Evolutionary conservation across 331 rosid species (phyloP).

Genomic region (Rosa hybrid): DNA sequence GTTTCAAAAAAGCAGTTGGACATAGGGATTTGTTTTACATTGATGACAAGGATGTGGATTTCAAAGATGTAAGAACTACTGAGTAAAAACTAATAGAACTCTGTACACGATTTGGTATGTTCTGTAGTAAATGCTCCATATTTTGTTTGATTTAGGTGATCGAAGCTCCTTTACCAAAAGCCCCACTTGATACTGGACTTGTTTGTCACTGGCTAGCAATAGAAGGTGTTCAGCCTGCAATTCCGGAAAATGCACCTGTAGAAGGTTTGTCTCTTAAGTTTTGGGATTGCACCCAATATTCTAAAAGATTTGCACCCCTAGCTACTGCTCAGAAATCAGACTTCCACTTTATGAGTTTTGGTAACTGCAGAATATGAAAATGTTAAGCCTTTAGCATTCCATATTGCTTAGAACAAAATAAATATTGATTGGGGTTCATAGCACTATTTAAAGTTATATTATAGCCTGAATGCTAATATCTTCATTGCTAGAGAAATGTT

Average conservation of each 20-base stretch:
- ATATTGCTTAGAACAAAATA: not conserved
- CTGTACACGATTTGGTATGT: constrained; percentile 24
- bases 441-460: not conserved
- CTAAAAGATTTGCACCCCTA: not conserved
- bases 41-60: constrained; percentile 50
- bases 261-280: constrained; percentile 38
- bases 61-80: constrained; percentile 37
- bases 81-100: constrained; percentile 27
- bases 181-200: constrained; percentile 46
- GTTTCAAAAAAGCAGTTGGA: constrained; percentile 51
- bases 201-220: constrained; percentile 62
- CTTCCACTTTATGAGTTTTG: constrained; percentile 10
- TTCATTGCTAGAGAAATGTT: not conserved
- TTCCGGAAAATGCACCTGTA: constrained; percentile 45
- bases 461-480: constrained; percentile 5
- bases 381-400: constrained; percentile 3
- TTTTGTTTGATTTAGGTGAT: constrained; percentile 37
- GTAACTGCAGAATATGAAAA: not conserved
- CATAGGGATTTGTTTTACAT: constrained; percentile 49
- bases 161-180: constrained; percentile 55
- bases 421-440: not conserved
- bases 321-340: constrained; percentile 13
- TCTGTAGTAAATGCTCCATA: constrained; percentile 12
- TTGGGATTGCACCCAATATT: not conserved
- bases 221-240: constrained; percentile 52